These are phyloP conservation scores for Microglena sp. DNA, from an alignment of 139 green algal species.

Conservation along the genomic window DNA sequence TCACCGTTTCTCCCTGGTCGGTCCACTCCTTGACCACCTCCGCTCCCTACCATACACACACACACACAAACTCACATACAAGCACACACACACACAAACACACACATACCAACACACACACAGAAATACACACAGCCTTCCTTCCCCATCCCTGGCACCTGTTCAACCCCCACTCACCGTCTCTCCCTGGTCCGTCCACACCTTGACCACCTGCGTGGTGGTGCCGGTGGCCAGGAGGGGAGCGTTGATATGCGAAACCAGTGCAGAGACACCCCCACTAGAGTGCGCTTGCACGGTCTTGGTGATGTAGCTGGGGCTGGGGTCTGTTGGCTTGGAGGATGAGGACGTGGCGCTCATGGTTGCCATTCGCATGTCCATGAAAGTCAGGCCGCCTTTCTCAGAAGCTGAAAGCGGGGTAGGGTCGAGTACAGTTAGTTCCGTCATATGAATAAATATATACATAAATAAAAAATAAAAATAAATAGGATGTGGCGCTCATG, in stretches of 20 bases:
- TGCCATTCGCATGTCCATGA: slow-evolving; percentile 65
- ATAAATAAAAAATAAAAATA: too few relatives aligned
- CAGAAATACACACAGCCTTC: too few relatives aligned
- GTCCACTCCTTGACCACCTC: background rate
- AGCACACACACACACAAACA: too few relatives aligned
- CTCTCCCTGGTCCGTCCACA: slow-evolving; percentile 51
- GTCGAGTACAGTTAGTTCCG: too few relatives aligned
- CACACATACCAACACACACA: too few relatives aligned
- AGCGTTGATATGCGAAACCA: slow-evolving; percentile 67
- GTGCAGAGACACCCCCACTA: slow-evolving; percentile 52
- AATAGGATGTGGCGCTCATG: too few relatives aligned
- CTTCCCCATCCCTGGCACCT: too few relatives aligned
- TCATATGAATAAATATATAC: too few relatives aligned
- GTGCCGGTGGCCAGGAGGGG: slow-evolving; percentile 67
- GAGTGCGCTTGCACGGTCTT: slow-evolving; percentile 55
- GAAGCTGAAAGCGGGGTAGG: too few relatives aligned
- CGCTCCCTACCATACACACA: background rate
- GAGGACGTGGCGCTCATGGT: background rate
- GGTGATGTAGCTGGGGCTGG: background rate
- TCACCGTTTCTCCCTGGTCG: background rate
- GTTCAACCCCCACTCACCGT: slow-evolving; percentile 27
- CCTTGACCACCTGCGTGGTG: slow-evolving; percentile 65
- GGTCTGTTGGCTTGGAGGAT: background rate
- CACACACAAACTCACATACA: background rate
- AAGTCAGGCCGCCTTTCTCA: slow-evolving; percentile 59